These are phyloP conservation scores for Camellia granthamiana DNA, from an alignment of 148 eudicot genomes.

Conservation along the genomic window DNA sequence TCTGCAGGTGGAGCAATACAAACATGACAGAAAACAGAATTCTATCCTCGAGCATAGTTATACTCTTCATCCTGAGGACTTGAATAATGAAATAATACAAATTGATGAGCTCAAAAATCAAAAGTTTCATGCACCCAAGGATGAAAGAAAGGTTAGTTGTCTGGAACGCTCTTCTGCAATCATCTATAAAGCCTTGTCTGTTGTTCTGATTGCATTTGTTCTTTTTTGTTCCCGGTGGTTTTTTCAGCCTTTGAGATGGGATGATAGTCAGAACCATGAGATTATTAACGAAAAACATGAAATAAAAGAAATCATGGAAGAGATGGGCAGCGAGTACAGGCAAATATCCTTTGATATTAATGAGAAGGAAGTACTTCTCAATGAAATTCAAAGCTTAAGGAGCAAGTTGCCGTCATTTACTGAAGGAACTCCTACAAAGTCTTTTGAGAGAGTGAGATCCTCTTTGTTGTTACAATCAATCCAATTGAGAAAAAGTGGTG, in stretches of 20 bases:
- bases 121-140: slow-evolving; percentile 10
- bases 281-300: slow-evolving; percentile 54
- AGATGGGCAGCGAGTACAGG: slow-evolving; percentile 15
- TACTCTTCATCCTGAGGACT: slow-evolving; percentile 6
- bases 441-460: slow-evolving; percentile 61
- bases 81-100: slow-evolving; percentile 14
- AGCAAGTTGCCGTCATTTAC: slow-evolving; percentile 52
- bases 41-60: not conserved
- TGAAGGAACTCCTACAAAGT: slow-evolving; percentile 46
- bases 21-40: slow-evolving; percentile 24
- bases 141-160: slow-evolving; percentile 53
- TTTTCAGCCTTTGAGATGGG: slow-evolving; percentile 41
- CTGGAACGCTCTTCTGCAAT: not conserved
- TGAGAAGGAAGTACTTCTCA: slow-evolving; percentile 83
- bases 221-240: not conserved
- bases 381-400: slow-evolving; percentile 64
- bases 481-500: slow-evolving; percentile 61
- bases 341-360: slow-evolving; percentile 38
- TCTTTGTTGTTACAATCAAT: slow-evolving; percentile 75
- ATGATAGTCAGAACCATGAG: slow-evolving; percentile 35
- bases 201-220: not conserved
- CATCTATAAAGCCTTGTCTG: not conserved
- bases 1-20: slow-evolving; percentile 68
- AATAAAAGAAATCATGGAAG: slow-evolving; percentile 40
- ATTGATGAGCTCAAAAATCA: slow-evolving; percentile 20